These are phyloP conservation scores for Zopfia rhizophila DNA, from an alignment of 2,329 filamentous ascomycete genomes.

Conservation along the genomic window DNA sequence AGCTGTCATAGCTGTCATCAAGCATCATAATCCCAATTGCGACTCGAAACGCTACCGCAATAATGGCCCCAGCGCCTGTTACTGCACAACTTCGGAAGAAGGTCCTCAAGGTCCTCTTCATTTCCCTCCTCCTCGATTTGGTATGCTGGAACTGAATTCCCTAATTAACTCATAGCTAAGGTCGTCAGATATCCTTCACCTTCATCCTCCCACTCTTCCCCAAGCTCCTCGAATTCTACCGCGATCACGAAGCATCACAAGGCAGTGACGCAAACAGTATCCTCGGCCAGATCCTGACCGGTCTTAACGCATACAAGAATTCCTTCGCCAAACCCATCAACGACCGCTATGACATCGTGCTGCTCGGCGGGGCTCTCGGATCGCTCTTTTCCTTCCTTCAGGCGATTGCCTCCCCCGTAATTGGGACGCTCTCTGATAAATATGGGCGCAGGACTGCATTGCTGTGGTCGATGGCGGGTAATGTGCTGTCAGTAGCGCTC, in stretches of 20 bases:
- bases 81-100: constrained; percentile 71
- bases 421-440: constrained; percentile 86
- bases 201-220: constrained; percentile 98
- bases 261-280: constrained; percentile 67
- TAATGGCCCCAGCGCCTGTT: constrained; percentile 48
- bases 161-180: constrained; percentile 16
- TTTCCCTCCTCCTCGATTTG: constrained; percentile 88
- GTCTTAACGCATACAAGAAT: constrained; percentile 94
- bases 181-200: constrained; percentile 87
- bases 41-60: too few species aligned
- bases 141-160: constrained; percentile 63
- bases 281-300: constrained; percentile 80
- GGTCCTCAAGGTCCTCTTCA: constrained; percentile 87
- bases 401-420: constrained; percentile 89
- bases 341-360: constrained; percentile 94
- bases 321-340: constrained; percentile 93
- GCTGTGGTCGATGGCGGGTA: constrained; percentile 90
- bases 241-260: constrained; percentile 76
- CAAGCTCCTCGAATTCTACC: constrained; percentile 95
- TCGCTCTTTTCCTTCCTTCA: constrained; percentile 94
- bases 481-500: constrained; percentile 90
- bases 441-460: constrained; percentile 89
- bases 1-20: too few species aligned
- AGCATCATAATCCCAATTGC: too few species aligned
- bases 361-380: constrained; percentile 91